phyloP scores from a whole-genome alignment of 2,329 filamentous ascomycete genomes.

The Tolypocladium ophioglossoides region DNA sequence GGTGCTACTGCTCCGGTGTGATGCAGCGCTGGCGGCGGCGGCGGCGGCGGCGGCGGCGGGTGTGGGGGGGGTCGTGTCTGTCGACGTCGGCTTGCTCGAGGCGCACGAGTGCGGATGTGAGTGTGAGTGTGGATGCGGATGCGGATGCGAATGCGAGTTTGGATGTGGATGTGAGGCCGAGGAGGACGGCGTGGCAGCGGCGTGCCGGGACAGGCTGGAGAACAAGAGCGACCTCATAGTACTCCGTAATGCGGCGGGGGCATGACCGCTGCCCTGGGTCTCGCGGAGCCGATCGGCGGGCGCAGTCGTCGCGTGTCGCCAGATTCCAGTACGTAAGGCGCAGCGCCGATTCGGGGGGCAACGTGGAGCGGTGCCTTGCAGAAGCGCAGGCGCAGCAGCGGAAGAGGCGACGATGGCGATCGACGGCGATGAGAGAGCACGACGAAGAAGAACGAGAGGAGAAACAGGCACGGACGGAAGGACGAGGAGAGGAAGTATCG shows the following conservation, averaged over 20 bases:
- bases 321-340: constrained; percentile 1
- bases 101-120: neutral
- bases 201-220: constrained; percentile 3
- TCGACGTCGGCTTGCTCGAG: neutral
- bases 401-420: neutral
- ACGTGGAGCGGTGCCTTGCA: neutral
- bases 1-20: neutral
- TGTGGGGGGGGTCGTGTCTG: neutral
- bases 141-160: neutral
- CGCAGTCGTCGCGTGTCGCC: neutral
- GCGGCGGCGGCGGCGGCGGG: neutral
- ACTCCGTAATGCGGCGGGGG: neutral
- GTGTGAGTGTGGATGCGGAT: neutral
- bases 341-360: too few relatives aligned
- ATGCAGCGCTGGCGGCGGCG: neutral
- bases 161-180: neutral
- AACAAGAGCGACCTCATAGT: constrained; percentile 6
- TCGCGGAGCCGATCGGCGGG: too few relatives aligned
- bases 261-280: constrained; percentile 2
- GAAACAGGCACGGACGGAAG: neutral
- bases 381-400: neutral
- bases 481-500: neutral
- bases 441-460: neutral
- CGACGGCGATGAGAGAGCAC: neutral
- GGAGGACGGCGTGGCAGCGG: neutral